phyloP scores from a whole-genome alignment of 2,329 filamentous ascomycete species.

The Ophiobolus disseminans region DNA sequence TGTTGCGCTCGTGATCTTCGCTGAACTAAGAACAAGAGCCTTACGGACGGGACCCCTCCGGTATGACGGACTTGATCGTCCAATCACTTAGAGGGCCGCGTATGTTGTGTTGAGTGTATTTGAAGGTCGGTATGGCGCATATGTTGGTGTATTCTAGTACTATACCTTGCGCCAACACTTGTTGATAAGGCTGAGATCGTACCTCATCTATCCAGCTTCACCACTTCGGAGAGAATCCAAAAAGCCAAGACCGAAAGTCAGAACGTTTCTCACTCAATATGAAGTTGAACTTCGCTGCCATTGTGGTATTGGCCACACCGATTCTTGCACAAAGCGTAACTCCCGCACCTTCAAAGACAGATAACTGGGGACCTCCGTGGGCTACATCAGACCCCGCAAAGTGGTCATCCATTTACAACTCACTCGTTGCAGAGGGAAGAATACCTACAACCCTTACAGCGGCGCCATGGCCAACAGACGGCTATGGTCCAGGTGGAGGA shows the following conservation, averaged over 20 bases:
- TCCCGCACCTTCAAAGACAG: slow-evolving; percentile 12
- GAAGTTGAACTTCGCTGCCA: slow-evolving; percentile 7
- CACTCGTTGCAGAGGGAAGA: slow-evolving; percentile 31
- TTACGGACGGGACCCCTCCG: slow-evolving; percentile 22
- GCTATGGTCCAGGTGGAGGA: slow-evolving; percentile 29
- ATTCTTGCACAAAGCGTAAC: slow-evolving; percentile 17
- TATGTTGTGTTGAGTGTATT: slow-evolving; percentile 13
- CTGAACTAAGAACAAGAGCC: slow-evolving; percentile 6
- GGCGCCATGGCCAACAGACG: slow-evolving; percentile 30
- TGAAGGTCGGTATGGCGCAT: slow-evolving; percentile 9
- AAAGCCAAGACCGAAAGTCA: background rate
- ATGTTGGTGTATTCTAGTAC: slow-evolving; percentile 15
- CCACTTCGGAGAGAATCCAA: background rate
- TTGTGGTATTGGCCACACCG: slow-evolving; percentile 9
- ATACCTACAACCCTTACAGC: slow-evolving; percentile 35
- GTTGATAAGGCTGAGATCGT: background rate
- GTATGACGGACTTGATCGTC: slow-evolving; percentile 11
- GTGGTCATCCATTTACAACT: slow-evolving; percentile 37
- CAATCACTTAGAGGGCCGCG: slow-evolving; percentile 15
- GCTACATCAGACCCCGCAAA: slow-evolving; percentile 25
- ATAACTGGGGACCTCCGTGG: slow-evolving; percentile 24
- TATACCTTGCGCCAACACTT: slow-evolving; percentile 32
- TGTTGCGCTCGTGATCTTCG: background rate
- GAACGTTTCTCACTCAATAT: background rate
- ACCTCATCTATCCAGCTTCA: background rate